Conservation (phyloP, 2,329 filamentous ascomycete species). For the Fusarium sarcochroum region DNA sequence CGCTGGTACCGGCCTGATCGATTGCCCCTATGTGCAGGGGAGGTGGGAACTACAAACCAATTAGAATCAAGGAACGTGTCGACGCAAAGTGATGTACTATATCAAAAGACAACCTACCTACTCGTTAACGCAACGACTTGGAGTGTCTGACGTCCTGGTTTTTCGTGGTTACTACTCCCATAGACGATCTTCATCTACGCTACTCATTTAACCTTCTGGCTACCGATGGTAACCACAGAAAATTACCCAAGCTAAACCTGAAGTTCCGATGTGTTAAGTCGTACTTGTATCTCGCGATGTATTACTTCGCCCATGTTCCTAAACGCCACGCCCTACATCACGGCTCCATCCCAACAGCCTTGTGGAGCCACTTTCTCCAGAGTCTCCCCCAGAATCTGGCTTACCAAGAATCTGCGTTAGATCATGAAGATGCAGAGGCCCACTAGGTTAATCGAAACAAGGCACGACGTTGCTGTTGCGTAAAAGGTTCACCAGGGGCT, state of each 20-base stretch:
- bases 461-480: neutral
- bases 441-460: slow-evolving; percentile 25
- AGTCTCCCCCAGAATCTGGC: slow-evolving; percentile 7
- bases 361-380: slow-evolving; percentile 19
- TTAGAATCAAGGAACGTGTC: too few species aligned
- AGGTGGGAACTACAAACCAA: neutral
- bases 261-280: neutral
- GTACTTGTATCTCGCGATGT: neutral
- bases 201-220: too few species aligned
- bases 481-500: slow-evolving; percentile 12
- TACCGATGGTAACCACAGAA: too few species aligned
- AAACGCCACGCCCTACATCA: slow-evolving; percentile 1
- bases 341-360: slow-evolving; percentile 14
- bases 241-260: neutral
- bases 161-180: neutral
- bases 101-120: neutral
- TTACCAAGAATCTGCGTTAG: neutral
- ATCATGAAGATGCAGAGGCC: slow-evolving; percentile 16
- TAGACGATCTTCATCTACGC: too few species aligned
- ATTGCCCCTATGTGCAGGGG: neutral
- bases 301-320: neutral
- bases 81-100: rapidly evolving
- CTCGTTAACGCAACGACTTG: too few species aligned
- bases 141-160: neutral
- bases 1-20: neutral